Evolutionary conservation across 2,329 filamentous ascomycete genomes (phyloP).

Genomic region (Colletotrichum melonis): DNA sequence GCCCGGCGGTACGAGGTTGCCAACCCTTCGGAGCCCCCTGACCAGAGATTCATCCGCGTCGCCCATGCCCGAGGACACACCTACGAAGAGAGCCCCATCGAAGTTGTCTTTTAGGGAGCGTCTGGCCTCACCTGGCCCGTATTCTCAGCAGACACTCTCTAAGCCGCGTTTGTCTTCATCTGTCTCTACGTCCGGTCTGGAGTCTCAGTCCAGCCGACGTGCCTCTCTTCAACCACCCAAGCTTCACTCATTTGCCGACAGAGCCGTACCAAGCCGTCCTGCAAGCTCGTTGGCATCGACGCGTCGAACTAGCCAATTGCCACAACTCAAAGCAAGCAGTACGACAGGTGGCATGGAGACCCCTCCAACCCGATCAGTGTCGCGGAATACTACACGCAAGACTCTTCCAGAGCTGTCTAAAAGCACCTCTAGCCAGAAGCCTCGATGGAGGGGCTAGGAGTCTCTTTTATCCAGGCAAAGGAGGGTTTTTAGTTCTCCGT

Average conservation of each 20-base stretch:
- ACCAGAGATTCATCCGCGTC: slow-evolving; percentile 60
- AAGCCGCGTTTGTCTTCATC: slow-evolving; percentile 58
- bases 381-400: slow-evolving; percentile 57
- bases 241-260: slow-evolving; percentile 44
- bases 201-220: slow-evolving; percentile 53
- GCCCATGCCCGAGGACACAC: slow-evolving; percentile 57
- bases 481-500: background rate
- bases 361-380: slow-evolving; percentile 58
- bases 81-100: slow-evolving; percentile 55
- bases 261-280: slow-evolving; percentile 55
- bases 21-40: slow-evolving; percentile 60
- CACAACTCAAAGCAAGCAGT: slow-evolving; percentile 53
- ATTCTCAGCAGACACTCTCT: slow-evolving; percentile 56
- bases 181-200: slow-evolving; percentile 55
- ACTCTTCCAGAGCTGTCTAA: slow-evolving; percentile 43
- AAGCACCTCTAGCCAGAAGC: slow-evolving; percentile 53
- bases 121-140: slow-evolving; percentile 60
- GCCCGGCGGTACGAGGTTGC: slow-evolving; percentile 57
- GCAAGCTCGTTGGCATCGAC: slow-evolving; percentile 66
- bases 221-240: slow-evolving; percentile 64
- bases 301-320: slow-evolving; percentile 66
- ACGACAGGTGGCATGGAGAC: slow-evolving; percentile 58
- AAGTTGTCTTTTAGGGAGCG: slow-evolving; percentile 67
- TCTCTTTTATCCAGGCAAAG: slow-evolving; percentile 5
- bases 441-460: slow-evolving; percentile 59